These are phyloP conservation scores for Terana coerulea DNA, from an alignment of 768 basidiomycete genomes.

Conservation along the genomic window DNA sequence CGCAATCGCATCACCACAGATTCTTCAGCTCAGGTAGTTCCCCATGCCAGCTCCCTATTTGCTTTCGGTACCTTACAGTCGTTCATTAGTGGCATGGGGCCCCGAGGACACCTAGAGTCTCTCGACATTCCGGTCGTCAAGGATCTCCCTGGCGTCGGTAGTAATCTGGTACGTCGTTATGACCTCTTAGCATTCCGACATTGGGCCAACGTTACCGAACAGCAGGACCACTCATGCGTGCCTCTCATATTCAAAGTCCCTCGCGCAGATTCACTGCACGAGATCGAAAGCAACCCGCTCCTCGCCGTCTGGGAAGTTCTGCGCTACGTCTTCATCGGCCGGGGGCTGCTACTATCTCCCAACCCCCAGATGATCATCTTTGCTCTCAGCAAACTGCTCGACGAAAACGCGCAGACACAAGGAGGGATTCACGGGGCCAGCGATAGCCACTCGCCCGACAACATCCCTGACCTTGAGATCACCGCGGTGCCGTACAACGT, in stretches of 20 bases:
- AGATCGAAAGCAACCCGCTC: background rate
- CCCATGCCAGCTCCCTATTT: background rate
- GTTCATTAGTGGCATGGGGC: conserved; percentile 39
- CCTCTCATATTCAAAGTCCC: conserved; percentile 3
- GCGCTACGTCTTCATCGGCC: conserved; percentile 8
- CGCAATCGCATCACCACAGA: conserved; percentile 7
- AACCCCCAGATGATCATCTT: conserved; percentile 8
- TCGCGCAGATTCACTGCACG: conserved; percentile 6
- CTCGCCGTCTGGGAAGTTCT: background rate
- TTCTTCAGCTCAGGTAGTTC: conserved; percentile 12
- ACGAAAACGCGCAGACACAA: conserved; percentile 3
- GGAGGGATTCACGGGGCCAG: background rate
- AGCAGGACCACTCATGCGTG: conserved; percentile 14
- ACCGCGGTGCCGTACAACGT: conserved; percentile 1
- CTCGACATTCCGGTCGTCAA: conserved; percentile 27
- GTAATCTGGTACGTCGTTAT: conserved; percentile 23
- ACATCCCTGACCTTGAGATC: conserved; percentile 14
- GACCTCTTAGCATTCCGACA: background rate
- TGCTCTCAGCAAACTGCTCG: conserved; percentile 4
- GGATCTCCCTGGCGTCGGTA: conserved; percentile 33
- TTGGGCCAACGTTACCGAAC: background rate
- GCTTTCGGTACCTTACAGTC: background rate
- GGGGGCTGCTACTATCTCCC: conserved; percentile 6
- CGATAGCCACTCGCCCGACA: conserved; percentile 1
- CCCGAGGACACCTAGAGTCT: conserved; percentile 30